These are phyloP conservation scores for Aspergillus taichungensis DNA, from an alignment of 495 filamentous ascomycete genomes.

Conservation along the genomic window DNA sequence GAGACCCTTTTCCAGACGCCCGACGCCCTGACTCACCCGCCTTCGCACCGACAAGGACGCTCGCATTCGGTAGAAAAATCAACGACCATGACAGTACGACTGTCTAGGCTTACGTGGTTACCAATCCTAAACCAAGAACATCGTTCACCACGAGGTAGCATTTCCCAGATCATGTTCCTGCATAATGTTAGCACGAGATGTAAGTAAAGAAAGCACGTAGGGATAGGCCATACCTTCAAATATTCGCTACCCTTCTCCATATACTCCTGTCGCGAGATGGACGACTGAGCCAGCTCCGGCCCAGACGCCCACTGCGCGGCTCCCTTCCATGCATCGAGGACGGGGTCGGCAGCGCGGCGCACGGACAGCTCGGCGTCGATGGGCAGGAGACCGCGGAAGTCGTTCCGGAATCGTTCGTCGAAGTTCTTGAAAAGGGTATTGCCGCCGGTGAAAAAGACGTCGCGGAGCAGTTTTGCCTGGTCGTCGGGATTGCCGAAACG, in stretches of 20 bases:
- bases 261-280: conserved; percentile 67
- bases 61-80: no score
- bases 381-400: conserved; percentile 64
- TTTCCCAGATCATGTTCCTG: conserved; percentile 82
- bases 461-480: conserved; percentile 58
- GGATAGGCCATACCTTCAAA: conserved; percentile 53
- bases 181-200: conserved; percentile 4
- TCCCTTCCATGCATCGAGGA: conserved; percentile 87
- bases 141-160: conserved; percentile 29
- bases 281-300: conserved; percentile 24
- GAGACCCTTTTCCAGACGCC: no score
- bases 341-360: conserved; percentile 59
- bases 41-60: no score
- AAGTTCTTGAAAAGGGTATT: conserved; percentile 81
- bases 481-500: conserved; percentile 53
- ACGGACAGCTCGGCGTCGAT: conserved; percentile 54
- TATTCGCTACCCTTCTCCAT: conserved; percentile 79
- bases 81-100: no score
- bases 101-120: no score
- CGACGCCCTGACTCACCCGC: no score
- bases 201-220: not conserved
- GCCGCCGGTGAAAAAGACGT: conserved; percentile 93
- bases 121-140: no score
- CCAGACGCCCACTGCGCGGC: conserved; percentile 68
- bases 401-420: conserved; percentile 68